Percentiles rank a stretch among this genome's conserved stretches.
phyloP scores from a whole-genome alignment of 805 yeast genomes.

The Wickerhamiella domercqiae region DNA sequence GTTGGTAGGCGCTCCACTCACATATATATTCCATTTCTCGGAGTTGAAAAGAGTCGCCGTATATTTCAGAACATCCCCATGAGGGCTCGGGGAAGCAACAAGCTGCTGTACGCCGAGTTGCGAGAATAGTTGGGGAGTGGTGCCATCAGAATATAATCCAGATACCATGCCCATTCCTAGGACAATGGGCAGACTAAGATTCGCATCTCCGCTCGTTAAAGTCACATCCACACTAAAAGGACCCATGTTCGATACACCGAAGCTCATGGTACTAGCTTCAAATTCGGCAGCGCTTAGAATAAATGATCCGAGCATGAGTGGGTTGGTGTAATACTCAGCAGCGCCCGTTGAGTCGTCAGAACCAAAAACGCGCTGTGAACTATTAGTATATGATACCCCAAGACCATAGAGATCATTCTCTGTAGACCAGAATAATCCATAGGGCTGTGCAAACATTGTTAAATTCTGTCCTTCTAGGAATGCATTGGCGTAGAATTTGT shows the following conservation, averaged over 20 bases:
- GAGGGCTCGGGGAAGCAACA: slow-evolving; percentile 13
- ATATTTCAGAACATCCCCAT: slow-evolving; percentile 27
- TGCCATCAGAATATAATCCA: slow-evolving; percentile 35
- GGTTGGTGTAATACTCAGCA: slow-evolving; percentile 36
- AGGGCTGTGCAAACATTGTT: slow-evolving; percentile 53
- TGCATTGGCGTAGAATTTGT: slow-evolving; percentile 60
- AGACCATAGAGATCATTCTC: slow-evolving; percentile 35
- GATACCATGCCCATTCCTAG: slow-evolving; percentile 80
- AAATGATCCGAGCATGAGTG: slow-evolving; percentile 37
- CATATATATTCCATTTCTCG: slow-evolving; percentile 38
- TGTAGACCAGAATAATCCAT: slow-evolving; percentile 41
- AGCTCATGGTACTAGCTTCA: slow-evolving; percentile 17
- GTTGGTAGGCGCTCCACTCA: slow-evolving; percentile 19
- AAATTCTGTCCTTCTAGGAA: slow-evolving; percentile 39
- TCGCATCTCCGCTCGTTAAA: slow-evolving; percentile 21
- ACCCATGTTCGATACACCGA: slow-evolving; percentile 34
- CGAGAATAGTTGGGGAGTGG: slow-evolving; percentile 33
- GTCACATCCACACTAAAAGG: slow-evolving; percentile 36
- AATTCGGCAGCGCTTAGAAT: slow-evolving; percentile 40
- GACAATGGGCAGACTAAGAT: slow-evolving; percentile 38
- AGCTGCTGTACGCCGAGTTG: slow-evolving; percentile 32
- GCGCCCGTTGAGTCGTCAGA: slow-evolving; percentile 29
- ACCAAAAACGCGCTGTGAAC: slow-evolving; percentile 30
- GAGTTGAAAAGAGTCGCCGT: slow-evolving; percentile 27
- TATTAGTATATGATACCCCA: slow-evolving; percentile 44